Base-by-base conservation (phyloP, 345 rosid genomes). In the Fremontodendron californicum region DNA sequence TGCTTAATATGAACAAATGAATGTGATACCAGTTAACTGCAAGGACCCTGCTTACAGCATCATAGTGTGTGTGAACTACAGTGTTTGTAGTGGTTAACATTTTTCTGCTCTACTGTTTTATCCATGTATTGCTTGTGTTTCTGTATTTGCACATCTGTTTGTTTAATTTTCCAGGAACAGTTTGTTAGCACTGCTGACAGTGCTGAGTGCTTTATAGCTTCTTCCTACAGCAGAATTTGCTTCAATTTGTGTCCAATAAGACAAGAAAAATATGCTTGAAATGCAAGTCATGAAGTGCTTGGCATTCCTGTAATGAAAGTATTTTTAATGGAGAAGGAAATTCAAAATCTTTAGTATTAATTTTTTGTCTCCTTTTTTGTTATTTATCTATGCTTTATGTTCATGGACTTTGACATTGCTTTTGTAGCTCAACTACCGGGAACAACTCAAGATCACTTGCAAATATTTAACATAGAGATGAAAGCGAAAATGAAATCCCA, bases 381-480 rank as follows among this genome's bases (percentile, higher is more conserved):
- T 76, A 35, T 45, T 51, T 70, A 31, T 49, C 21, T 11, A 48
- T 51, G 13, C 21, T 58, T 65, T 60, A 49, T 81, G 21, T 54
- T 76, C 27, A 69, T 71, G 51, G 55, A 27, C 31, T 27, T 19
- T 57, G 68, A 3, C 65, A 73, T 58, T 74, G 70, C 69, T 78
- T 80, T 77, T 88, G 79, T 74, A 96, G 99, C 99, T 42, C 97
- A 94, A 96, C 89, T 92, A 77, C 89, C 91, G 33, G 99, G 99
- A 83, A 92, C 97, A 25, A 88, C 95, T 72, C 97, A 94, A 85
- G 99, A 94, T 88, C 97, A 96, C 86, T 85, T 96, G 69, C 99
- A 96, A 83, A 94, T 96, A 87, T 94, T 96, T 84, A 96, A 96
- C 84, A 96, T 96, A 57, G 99, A 96, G 90, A 79, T 89, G 92